Evolutionary conservation across 345 rosid genomes (phyloP), one percentile per base, ranked within the genome.

Genomic region (Brassica rapa): DNA sequence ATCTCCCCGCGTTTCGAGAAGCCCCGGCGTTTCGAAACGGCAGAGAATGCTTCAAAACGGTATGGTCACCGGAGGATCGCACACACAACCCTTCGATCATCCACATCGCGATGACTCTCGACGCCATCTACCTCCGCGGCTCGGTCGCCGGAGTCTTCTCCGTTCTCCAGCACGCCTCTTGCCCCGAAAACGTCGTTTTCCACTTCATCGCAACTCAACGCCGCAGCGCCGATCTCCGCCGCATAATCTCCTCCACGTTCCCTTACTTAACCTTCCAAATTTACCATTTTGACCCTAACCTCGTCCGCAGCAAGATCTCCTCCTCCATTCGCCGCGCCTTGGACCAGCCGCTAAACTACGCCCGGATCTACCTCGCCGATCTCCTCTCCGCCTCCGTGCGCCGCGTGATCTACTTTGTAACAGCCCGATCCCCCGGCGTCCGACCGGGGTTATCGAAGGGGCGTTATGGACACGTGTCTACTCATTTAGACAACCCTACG

Each of bases 291-390:
- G 88, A 90, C 83, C 72, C 86, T 27, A 82, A 80, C 62, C 85
- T 88, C 43, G 97, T 93, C 46, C 85, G 73, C 3, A 83, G 86
- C 21, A 91, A 81, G 85, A 93, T 93, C 81, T 88, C 96, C 19
- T 88, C 86, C 57, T 91, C 97, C 8, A 77, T 93, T 1, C 89
- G 98, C 2, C 86, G 86, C 3, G 95, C 97, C 8, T 78, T 93
- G 5, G 98, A 93, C 80, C 94, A 93, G 30, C 98, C 98, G 5
- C 71, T 93, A 56, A 93, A 91, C 77, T 93, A 93, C 85, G 98
- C 96, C 0, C 84, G 98, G 63, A 90, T 91, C 78, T 93, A 87
- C 89, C 86, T 91, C 55, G 94, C 96, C 37, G 92, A 93, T 81
- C 91, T 91, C 57, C 77, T 93, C 11, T 95, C 96, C 0, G 16